Conservation (phyloP, 441 rosid species). For the Adansonia gregorii region DNA sequence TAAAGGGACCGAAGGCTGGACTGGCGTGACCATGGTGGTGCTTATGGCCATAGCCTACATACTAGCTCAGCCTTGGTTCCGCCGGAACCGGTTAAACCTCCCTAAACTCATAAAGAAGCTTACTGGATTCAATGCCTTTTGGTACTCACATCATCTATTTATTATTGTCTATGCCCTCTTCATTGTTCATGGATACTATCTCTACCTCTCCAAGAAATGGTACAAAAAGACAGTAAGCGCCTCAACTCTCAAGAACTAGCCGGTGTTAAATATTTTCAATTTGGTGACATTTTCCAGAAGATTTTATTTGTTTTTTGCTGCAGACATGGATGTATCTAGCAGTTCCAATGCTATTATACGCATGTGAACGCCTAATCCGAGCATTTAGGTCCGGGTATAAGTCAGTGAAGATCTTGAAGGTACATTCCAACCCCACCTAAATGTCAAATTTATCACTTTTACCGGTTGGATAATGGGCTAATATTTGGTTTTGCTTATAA, state of each 20-base stretch:
- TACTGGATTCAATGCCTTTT: conserved; percentile 63
- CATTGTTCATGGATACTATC: conserved; percentile 59
- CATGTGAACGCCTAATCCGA: conserved; percentile 60
- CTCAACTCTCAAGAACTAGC: neutral
- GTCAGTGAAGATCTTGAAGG: conserved; percentile 76
- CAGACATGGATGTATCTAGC: conserved; percentile 95
- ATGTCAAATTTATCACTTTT: conserved; percentile 16
- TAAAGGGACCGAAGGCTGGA: conserved; percentile 53
- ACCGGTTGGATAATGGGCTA: neutral
- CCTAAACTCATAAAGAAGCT: conserved; percentile 51
- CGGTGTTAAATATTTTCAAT: neutral
- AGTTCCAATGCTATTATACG: conserved; percentile 60
- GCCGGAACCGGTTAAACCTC: conserved; percentile 49
- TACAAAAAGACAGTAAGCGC: conserved; percentile 64
- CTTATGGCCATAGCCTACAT: conserved; percentile 52
- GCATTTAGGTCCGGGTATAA: conserved; percentile 68
- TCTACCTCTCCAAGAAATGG: conserved; percentile 75
- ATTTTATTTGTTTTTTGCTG: neutral
- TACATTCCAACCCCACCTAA: conserved; percentile 26
- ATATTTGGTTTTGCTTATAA: neutral
- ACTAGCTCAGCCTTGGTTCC: conserved; percentile 59
- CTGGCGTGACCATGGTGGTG: conserved; percentile 52
- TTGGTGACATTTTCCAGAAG: neutral
- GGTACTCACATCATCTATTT: conserved; percentile 72
- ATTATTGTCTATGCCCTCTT: conserved; percentile 66